These are phyloP conservation scores for Heterobasidion parviporum DNA, from an alignment of 1,284 basidiomycete genomes.

Conservation along the genomic window DNA sequence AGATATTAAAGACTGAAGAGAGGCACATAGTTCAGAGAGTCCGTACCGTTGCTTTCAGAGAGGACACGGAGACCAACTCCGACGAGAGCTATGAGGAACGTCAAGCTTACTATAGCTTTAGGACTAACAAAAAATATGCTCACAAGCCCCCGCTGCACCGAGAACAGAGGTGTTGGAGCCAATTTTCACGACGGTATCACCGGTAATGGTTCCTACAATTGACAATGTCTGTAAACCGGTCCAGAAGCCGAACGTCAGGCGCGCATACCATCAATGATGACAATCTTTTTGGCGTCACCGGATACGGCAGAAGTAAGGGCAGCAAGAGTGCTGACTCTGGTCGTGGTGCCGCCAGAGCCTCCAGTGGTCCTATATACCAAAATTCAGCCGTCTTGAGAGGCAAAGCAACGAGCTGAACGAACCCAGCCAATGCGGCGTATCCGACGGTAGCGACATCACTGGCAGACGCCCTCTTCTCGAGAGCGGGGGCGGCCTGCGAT, in stretches of 20 bases:
- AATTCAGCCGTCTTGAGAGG: not conserved
- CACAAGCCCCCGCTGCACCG: not conserved
- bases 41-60: not conserved
- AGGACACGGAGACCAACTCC: not conserved
- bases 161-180: not conserved
- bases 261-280: not conserved
- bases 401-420: not conserved
- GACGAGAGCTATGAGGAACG: not conserved
- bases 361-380: not conserved
- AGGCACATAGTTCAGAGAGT: no score
- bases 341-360: not conserved
- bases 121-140: not conserved
- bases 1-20: not conserved
- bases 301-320: not conserved
- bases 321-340: not conserved
- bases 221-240: no score
- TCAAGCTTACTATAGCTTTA: no score
- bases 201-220: not conserved
- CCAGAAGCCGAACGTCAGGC: no score
- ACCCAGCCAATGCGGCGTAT: not conserved
- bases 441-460: not conserved
- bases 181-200: not conserved
- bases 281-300: not conserved
- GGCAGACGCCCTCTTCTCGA: not conserved
- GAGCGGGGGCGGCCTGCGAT: not conserved